These are phyloP conservation scores for Sporothrix dimorphospora DNA, from an alignment of 2,329 filamentous ascomycete genomes.

Conservation along the genomic window DNA sequence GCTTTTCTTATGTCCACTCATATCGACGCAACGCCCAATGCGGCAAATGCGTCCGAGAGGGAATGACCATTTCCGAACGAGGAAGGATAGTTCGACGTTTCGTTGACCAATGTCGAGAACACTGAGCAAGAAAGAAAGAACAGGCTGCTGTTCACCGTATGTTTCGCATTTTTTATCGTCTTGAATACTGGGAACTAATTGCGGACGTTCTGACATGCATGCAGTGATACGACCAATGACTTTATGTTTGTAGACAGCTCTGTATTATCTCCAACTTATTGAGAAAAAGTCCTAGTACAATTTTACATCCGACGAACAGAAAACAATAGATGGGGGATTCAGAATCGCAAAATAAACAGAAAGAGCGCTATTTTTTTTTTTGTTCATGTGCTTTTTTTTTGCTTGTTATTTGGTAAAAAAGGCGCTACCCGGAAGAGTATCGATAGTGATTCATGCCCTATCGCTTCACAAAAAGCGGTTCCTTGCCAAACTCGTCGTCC, in stretches of 20 bases:
- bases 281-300: not conserved
- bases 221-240: not conserved
- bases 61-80: too few species aligned
- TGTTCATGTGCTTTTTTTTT: slow-evolving; percentile 21
- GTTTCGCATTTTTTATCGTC: not conserved
- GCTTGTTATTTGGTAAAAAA: slow-evolving; percentile 9
- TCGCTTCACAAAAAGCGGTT: slow-evolving; percentile 13
- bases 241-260: not conserved
- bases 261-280: not conserved
- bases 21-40: not conserved
- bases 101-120: not conserved
- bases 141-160: not conserved
- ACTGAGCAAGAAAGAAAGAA: not conserved
- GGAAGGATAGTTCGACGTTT: not conserved
- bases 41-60: not conserved
- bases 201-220: not conserved
- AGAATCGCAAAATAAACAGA: not conserved
- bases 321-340: not conserved
- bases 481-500: not conserved
- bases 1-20: too few species aligned
- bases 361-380: not conserved
- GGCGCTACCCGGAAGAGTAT: not conserved
- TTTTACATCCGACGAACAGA: not conserved
- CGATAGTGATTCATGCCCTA: slow-evolving; percentile 14
- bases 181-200: not conserved